Evolutionary conservation across 1,284 basidiomycete species (phyloP).

Genomic region (Cutaneotrichosporon dermatis): DNA sequence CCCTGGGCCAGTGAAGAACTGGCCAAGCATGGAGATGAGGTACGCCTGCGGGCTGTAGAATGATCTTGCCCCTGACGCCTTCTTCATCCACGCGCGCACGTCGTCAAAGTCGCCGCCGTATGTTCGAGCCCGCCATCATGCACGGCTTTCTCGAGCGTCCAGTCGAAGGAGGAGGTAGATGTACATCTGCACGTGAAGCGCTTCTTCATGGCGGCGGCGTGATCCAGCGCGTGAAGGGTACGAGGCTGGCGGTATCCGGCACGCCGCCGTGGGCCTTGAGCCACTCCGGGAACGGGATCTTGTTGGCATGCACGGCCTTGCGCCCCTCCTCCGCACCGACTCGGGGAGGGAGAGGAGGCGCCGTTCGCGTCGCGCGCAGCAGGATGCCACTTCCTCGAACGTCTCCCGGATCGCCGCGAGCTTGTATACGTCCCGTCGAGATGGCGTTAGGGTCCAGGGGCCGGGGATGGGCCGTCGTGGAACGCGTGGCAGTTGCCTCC

Average conservation of each 20-base stretch:
- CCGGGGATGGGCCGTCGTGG: constrained; percentile 25
- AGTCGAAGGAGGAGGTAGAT: constrained; percentile 13
- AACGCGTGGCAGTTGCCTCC: constrained; percentile 49
- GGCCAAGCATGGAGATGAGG: constrained; percentile 13
- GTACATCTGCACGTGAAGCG: constrained; percentile 22
- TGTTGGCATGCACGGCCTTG: constrained; percentile 15
- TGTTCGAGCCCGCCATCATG: constrained; percentile 20
- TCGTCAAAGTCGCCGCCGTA: constrained; percentile 15
- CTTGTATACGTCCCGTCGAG: constrained; percentile 11
- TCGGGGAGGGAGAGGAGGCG: constrained; percentile 6
- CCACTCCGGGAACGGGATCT: constrained; percentile 14
- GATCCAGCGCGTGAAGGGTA: constrained; percentile 22
- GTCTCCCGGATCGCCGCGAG: constrained; percentile 20
- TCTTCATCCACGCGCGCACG: constrained; percentile 4
- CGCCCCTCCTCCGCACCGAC: constrained; percentile 6
- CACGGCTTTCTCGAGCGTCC: background rate
- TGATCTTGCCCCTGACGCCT: constrained; percentile 6
- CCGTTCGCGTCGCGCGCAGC: constrained; percentile 5
- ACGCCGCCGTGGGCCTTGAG: constrained; percentile 9
- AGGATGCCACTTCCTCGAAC: constrained; percentile 21
- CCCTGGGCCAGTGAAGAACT: constrained; percentile 1
- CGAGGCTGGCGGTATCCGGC: constrained; percentile 10
- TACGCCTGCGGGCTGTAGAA: constrained; percentile 18
- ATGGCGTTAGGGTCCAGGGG: constrained; percentile 6
- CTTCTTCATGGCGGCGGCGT: constrained; percentile 10